Percentiles rank a stretch among this genome's conserved stretches.
These are phyloP conservation scores for Lactifluus hygrophoroides DNA, from an alignment of 768 basidiomycete genomes.

Conservation along the genomic window DNA sequence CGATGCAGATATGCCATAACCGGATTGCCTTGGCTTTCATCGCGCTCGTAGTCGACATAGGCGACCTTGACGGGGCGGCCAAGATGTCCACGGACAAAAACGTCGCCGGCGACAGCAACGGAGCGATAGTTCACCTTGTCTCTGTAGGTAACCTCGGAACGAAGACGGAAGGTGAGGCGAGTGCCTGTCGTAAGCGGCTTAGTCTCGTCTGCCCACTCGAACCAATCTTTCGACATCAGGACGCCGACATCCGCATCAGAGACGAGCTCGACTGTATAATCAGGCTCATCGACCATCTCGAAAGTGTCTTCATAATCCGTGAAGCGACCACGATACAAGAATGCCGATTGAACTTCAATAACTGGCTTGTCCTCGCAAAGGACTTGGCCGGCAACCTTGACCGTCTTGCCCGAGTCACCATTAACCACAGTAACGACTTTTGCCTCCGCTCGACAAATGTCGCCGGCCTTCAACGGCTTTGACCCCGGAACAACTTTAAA, in stretches of 20 bases:
- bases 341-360: constrained; percentile 90
- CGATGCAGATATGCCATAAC: constrained; percentile 90
- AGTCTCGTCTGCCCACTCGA: constrained; percentile 84
- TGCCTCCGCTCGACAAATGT: constrained; percentile 85
- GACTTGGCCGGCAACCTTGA: constrained; percentile 81
- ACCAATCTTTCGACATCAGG: constrained; percentile 94
- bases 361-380: constrained; percentile 69
- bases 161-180: constrained; percentile 81
- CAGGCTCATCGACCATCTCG: constrained; percentile 82
- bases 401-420: constrained; percentile 85
- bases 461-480: constrained; percentile 70
- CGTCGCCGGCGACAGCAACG: constrained; percentile 74
- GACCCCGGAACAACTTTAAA: constrained; percentile 84
- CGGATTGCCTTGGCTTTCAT: constrained; percentile 87
- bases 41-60: constrained; percentile 76
- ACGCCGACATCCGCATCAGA: constrained; percentile 82
- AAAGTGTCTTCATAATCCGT: constrained; percentile 94
- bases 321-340: constrained; percentile 95
- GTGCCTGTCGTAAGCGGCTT: constrained; percentile 73
- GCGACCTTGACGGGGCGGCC: constrained; percentile 87
- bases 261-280: constrained; percentile 70
- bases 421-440: constrained; percentile 86
- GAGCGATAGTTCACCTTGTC: constrained; percentile 79
- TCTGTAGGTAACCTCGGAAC: constrained; percentile 84
- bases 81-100: constrained; percentile 82